Base-by-base conservation (phyloP, 192 early-diverging fungal species). In the Rhizoclosmatium globosum region DNA sequence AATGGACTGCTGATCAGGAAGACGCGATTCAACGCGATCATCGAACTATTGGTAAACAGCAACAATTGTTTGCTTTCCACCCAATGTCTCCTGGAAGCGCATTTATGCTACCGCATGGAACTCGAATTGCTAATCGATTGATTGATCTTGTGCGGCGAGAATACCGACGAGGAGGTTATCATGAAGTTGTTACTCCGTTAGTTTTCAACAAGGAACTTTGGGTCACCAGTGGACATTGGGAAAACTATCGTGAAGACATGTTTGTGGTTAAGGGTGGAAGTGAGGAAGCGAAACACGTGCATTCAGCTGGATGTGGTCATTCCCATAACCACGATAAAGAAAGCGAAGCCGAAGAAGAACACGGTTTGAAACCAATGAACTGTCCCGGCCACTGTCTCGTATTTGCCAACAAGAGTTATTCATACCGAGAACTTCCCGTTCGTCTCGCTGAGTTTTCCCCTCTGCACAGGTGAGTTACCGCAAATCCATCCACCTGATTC, bases 281-380 rank as follows among this genome's bases (percentile, higher is more conserved):
- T 4, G 31, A 7, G 44, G 57, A 50, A 57, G 2, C 68, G 45
- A 79, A 19, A 31, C 56, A 70, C 48, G 43, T 39, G 3, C 58
- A 50, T 15, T 42, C 64, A 41, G 71, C 53, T 41, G 74, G 65
- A 48, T 41, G 67, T 19, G 69, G 69, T 31, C 38, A 39, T 71
- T 4, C 23, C 1, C 38, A 68, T 11, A 21, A 48, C 1, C 38
- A 68, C 2, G 7, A 2, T 3, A 9, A 47, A 9, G 41, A 46
- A 68, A 46, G 17, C 9, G 60, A 71, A 31, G 82, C 79, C 15
- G 92, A 92, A 47, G 87, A 92, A 44, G 76, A 92, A 21, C 92
- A 91, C 85, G 94, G 94, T 6, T 86, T 98, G n/a, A 98, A 98
- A 79, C 97, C 97, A 11, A 98, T 98, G 97, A 98, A 98, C 81